Evolutionary conservation across 345 rosid genomes (phyloP).

Genomic region (Citrus trifoliata): DNA sequence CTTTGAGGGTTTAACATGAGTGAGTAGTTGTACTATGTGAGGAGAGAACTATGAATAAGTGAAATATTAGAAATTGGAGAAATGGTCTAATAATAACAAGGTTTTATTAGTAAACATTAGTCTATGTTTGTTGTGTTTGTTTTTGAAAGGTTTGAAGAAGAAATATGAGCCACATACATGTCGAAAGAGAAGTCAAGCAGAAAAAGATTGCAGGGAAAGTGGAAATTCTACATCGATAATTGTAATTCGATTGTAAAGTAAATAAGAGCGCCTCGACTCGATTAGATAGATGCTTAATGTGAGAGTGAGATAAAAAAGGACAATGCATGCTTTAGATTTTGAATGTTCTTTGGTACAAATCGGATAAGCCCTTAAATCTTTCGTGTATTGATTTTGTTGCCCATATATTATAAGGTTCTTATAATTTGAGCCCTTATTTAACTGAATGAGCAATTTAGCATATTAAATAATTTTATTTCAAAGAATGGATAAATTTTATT

Average conservation of each 20-base stretch:
- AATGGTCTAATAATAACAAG: not conserved
- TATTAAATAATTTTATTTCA: no score
- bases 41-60: not conserved
- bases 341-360: not conserved
- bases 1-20: slow-evolving; percentile 30
- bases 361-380: not conserved
- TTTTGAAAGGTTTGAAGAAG: slow-evolving; percentile 3
- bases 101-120: no score
- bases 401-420: not conserved
- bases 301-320: not conserved
- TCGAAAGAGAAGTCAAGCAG: not conserved
- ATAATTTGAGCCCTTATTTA: not conserved
- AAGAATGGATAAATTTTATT: not conserved
- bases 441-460: not conserved
- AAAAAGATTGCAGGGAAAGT: not conserved
- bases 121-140: not conserved
- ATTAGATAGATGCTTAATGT: not conserved
- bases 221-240: not conserved
- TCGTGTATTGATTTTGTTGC: not conserved
- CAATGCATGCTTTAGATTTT: not conserved
- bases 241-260: not conserved
- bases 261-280: not conserved
- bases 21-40: not conserved
- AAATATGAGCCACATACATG: slow-evolving; percentile 18
- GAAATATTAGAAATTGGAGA: not conserved